phyloP scores from a whole-genome alignment of 495 filamentous ascomycete species.

The Penicillium angulare region DNA sequence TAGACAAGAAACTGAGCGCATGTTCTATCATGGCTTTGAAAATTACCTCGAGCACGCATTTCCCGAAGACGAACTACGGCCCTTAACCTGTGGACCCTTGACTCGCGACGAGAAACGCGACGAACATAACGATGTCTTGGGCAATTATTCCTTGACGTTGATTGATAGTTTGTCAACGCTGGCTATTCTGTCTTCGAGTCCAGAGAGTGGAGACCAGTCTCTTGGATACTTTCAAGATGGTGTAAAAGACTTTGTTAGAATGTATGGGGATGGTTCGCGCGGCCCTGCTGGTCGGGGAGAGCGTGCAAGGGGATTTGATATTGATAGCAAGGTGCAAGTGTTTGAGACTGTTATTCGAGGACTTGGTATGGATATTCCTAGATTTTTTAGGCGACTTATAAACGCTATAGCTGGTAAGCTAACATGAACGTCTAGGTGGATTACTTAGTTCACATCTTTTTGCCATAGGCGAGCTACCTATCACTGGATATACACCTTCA shows the following conservation, averaged over 20 bases:
- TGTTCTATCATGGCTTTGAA: slow-evolving; percentile 97
- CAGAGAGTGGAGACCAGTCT: slow-evolving; percentile 58
- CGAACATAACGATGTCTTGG: slow-evolving; percentile 91
- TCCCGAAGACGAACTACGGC: slow-evolving; percentile 93
- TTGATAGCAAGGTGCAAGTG: slow-evolving; percentile 97
- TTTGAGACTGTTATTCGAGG: slow-evolving; percentile 97
- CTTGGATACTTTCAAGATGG: slow-evolving; percentile 77
- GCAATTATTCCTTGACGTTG: slow-evolving; percentile 93
- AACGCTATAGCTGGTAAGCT: neutral
- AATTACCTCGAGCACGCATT: slow-evolving; percentile 94
- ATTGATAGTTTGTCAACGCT: slow-evolving; percentile 94
- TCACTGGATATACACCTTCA: slow-evolving; percentile 66
- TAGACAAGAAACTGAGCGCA: slow-evolving; percentile 76
- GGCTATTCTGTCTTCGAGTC: slow-evolving; percentile 79
- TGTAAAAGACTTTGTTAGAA: slow-evolving; percentile 70
- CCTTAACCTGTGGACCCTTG: slow-evolving; percentile 78
- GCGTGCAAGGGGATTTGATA: slow-evolving; percentile 81
- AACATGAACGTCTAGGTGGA: slow-evolving; percentile 50
- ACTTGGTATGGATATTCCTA: slow-evolving; percentile 50
- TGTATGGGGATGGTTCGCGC: slow-evolving; percentile 81
- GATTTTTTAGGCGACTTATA: neutral
- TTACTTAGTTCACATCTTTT: slow-evolving; percentile 92
- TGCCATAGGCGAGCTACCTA: slow-evolving; percentile 83
- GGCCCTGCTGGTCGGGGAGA: slow-evolving; percentile 69
- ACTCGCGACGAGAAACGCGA: slow-evolving; percentile 79